phyloP scores from a whole-genome alignment of 31 red algal species.

The Porphyra umbilicalis region DNA sequence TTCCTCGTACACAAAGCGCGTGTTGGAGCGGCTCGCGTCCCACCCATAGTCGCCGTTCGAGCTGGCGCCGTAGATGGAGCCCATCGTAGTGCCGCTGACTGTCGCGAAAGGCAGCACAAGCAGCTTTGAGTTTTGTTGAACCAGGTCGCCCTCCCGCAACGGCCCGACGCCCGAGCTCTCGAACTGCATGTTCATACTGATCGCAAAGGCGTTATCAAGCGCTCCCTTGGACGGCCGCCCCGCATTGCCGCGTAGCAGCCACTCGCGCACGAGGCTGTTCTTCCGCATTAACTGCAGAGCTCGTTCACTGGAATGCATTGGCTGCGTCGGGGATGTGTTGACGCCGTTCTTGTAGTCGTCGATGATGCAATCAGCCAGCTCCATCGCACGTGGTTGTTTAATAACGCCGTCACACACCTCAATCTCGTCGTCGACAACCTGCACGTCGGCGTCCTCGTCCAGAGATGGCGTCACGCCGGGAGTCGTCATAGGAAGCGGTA shows the following conservation, averaged over 20 bases:
- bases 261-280: neutral
- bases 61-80: slow-evolving; percentile 15
- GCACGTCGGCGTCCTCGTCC: neutral
- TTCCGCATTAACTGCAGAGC: neutral
- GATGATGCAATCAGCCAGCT: neutral
- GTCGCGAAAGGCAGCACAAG: neutral
- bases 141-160: neutral
- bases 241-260: neutral
- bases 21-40: neutral
- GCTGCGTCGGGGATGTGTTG: neutral
- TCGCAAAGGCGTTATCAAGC: neutral
- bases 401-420: neutral
- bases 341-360: neutral
- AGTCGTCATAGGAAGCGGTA: neutral
- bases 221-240: neutral
- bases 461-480: neutral
- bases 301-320: neutral
- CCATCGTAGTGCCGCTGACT: slow-evolving; percentile 3
- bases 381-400: neutral
- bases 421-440: neutral
- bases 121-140: neutral
- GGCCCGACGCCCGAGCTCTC: neutral
- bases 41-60: neutral
- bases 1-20: neutral
- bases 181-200: neutral